Base-by-base conservation (phyloP, 768 basidiomycete genomes). In the Megacollybia marginata region DNA sequence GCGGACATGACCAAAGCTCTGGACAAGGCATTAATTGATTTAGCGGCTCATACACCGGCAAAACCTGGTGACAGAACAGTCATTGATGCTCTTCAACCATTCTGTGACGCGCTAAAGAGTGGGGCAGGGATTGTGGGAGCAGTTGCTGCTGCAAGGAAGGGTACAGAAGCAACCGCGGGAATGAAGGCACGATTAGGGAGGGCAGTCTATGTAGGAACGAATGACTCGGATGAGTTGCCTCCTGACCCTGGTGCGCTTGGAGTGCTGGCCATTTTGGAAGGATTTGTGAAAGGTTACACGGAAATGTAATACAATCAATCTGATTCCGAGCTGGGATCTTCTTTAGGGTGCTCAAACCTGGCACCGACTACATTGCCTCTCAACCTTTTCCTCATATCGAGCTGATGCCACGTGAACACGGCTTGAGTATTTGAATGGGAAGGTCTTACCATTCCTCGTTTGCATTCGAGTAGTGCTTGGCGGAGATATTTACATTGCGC, bases 381-480 rank as follows among this genome's bases (percentile, higher is more conserved):
- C 57, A 91, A 88, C 8, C 88, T 71, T 65, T 87, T 89, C 48
- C 88, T 75, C 88, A 91, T 91, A 60, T 91, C 88, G 57, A 91
- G 66, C 88, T 91, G 46, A 23, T 35, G 1, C 48, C 42, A 13
- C 3, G n/a, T 18, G 44, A 20, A 48, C 44, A 45, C 36, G 43
- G 33, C 23, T 46, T n/a, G n/a, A n/a, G 32, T 33, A 12, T 12
- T 0, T 11, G 5, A 45, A 31, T 48, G 20, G 20, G 2, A 38
- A 45, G 46, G 19, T 71, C 81, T 51, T 51, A 91, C 90, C 88
- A 91, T 87, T 40, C 85, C 88, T 51, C 90, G 76, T 65, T 95
- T 95, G 69, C 92, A 95, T 55, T 94, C 89, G 57, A 88, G 92
- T 1, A 87, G 83, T 10, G 89, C 88, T 64, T 80, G 82, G 47